Evolutionary conservation across 345 rosid genomes (phyloP).

Genomic region (Dipteronia dyeriana): DNA sequence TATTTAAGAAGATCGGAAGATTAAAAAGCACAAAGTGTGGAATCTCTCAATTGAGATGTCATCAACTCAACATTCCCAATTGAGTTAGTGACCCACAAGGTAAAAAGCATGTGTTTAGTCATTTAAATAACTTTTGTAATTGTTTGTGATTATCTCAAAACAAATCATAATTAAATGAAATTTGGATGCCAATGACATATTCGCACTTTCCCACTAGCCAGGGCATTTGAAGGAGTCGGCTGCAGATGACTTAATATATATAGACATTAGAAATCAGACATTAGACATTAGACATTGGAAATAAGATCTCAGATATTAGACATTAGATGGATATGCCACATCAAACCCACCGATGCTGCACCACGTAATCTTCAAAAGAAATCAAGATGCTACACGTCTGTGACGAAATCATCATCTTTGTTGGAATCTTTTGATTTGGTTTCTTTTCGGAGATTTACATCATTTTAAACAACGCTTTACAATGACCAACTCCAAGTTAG

Average conservation of each 20-base stretch:
- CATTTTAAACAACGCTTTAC: background rate
- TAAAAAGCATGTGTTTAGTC: slow-evolving; percentile 24
- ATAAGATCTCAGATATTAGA: background rate
- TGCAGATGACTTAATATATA: slow-evolving; percentile 27
- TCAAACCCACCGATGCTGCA: slow-evolving; percentile 24
- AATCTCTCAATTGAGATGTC: too few species aligned
- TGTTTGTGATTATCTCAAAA: slow-evolving; percentile 26
- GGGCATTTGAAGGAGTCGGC: slow-evolving; percentile 13
- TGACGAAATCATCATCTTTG: slow-evolving; percentile 19
- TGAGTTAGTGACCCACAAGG: slow-evolving; percentile 12
- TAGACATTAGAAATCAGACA: too few species aligned
- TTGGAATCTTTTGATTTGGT: slow-evolving; percentile 34
- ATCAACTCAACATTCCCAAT: background rate
- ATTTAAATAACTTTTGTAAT: background rate
- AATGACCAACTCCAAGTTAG: background rate
- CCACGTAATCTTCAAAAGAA: background rate
- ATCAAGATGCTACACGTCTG: slow-evolving; percentile 14
- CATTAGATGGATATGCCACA: slow-evolving; percentile 27
- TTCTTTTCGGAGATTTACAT: slow-evolving; percentile 7
- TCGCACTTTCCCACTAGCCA: slow-evolving; percentile 27
- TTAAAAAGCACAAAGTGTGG: background rate
- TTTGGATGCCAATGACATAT: slow-evolving; percentile 11
- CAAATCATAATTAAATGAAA: background rate
- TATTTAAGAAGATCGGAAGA: background rate
- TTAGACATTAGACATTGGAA: background rate